Evolutionary conservation across 2,329 filamentous ascomycete genomes (phyloP).

Genomic region (Parastagonospora avenae): DNA sequence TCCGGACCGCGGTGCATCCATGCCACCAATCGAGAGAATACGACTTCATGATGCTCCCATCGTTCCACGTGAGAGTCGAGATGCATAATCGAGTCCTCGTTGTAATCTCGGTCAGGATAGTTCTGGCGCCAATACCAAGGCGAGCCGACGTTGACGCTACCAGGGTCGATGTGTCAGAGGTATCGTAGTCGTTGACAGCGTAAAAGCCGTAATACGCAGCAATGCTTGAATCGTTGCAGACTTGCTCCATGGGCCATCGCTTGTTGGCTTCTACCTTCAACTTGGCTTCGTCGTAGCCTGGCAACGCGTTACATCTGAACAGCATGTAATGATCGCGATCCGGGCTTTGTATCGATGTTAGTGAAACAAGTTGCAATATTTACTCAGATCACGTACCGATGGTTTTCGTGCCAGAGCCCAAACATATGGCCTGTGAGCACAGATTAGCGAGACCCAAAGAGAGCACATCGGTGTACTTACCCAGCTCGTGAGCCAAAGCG

Average conservation of each 20-base stretch:
- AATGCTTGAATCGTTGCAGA: neutral
- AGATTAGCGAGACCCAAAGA: neutral
- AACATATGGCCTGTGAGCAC: neutral
- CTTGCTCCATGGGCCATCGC: neutral
- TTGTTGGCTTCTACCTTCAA: neutral
- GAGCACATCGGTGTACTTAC: neutral
- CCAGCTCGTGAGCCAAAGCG: slow-evolving; percentile 2
- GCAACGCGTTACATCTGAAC: neutral
- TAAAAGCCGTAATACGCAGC: neutral
- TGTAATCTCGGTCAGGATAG: neutral
- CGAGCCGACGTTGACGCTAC: neutral
- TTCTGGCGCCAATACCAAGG: neutral
- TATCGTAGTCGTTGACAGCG: neutral
- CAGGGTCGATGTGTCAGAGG: neutral
- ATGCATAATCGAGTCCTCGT: slow-evolving; percentile 1
- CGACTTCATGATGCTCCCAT: neutral
- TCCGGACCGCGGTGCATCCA: neutral
- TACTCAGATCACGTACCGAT: neutral
- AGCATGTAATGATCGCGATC: neutral
- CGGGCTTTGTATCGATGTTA: neutral
- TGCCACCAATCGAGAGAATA: neutral
- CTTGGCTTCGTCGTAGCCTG: neutral
- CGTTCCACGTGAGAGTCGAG: neutral
- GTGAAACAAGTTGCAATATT: neutral
- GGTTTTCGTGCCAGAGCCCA: slow-evolving; percentile 1